Evolutionary conservation across 108 stramenopile genomes (phyloP).

Genomic region (Aurantiochytrium sp.): DNA sequence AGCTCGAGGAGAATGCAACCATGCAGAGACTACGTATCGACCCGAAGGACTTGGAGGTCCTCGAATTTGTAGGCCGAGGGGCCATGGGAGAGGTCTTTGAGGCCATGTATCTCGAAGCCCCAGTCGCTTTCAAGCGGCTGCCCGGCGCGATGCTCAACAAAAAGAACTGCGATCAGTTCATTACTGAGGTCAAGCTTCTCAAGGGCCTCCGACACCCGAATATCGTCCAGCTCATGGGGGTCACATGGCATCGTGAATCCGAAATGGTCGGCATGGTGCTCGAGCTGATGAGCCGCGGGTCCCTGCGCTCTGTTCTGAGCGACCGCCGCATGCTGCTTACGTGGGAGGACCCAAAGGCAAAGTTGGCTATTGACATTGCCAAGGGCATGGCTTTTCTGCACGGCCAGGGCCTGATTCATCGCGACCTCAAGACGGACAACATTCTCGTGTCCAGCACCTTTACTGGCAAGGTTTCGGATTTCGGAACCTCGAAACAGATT

Average conservation of each 20-base stretch:
- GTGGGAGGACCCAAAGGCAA: slow-evolving; percentile 34
- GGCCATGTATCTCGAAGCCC: background rate
- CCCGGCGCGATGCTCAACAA: background rate
- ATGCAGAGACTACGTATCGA: slow-evolving; percentile 9
- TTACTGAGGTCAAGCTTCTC: background rate
- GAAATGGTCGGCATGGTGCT: slow-evolving; percentile 32
- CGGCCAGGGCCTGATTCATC: slow-evolving; percentile 37
- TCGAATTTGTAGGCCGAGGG: slow-evolving; percentile 6
- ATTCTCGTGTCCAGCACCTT: slow-evolving; percentile 16
- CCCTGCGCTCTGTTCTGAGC: background rate
- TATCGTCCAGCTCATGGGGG: slow-evolving; percentile 3
- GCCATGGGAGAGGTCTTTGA: slow-evolving; percentile 19
- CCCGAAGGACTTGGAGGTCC: background rate
- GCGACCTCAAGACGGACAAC: slow-evolving; percentile 46
- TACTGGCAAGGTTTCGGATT: slow-evolving; percentile 30
- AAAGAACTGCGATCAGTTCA: background rate
- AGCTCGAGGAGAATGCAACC: background rate
- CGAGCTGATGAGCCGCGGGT: background rate
- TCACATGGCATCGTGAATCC: background rate
- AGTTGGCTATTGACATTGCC: slow-evolving; percentile 36
- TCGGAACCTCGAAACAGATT: background rate
- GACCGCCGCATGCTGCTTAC: background rate
- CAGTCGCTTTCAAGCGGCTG: background rate
- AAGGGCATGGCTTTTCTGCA: slow-evolving; percentile 49
- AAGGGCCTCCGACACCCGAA: background rate